phyloP scores from a whole-genome alignment of 2,329 filamentous ascomycete species.

The Botrytis hyacinthi region DNA sequence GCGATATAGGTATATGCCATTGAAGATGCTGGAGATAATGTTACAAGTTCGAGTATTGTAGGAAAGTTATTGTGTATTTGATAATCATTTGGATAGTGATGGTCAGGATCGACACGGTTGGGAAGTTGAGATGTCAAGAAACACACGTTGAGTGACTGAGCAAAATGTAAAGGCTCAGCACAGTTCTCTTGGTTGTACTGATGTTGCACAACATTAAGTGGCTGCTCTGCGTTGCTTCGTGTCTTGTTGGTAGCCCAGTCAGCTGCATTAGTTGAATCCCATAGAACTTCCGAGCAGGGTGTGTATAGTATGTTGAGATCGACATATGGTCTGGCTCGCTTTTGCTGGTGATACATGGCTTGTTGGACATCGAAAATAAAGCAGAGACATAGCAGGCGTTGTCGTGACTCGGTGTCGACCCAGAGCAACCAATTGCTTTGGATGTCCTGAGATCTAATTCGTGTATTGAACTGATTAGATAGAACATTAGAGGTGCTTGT shows the following conservation, averaged over 20 bases:
- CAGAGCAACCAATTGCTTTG: slow-evolving; percentile 48
- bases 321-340: slow-evolving; percentile 15
- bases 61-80: slow-evolving; percentile 19
- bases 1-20: slow-evolving; percentile 55
- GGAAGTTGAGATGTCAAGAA: slow-evolving; percentile 32
- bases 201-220: slow-evolving; percentile 26
- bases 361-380: slow-evolving; percentile 57
- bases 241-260: slow-evolving; percentile 45
- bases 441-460: slow-evolving; percentile 19
- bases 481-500: background rate
- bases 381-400: slow-evolving; percentile 55
- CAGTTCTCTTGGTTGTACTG: slow-evolving; percentile 21
- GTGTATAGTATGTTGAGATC: slow-evolving; percentile 25
- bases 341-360: slow-evolving; percentile 49
- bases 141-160: slow-evolving; percentile 33
- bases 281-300: slow-evolving; percentile 45
- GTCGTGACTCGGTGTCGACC: slow-evolving; percentile 52
- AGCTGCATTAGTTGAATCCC: slow-evolving; percentile 48
- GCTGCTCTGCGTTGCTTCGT: slow-evolving; percentile 18
- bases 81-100: slow-evolving; percentile 28
- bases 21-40: slow-evolving; percentile 47
- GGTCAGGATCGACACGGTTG: slow-evolving; percentile 37
- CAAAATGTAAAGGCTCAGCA: slow-evolving; percentile 25
- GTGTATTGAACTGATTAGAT: slow-evolving; percentile 2
- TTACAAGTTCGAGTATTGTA: slow-evolving; percentile 26